Evolutionary conservation across 2,329 filamentous ascomycete genomes (phyloP).

Genomic region (Talaromyces sp.): DNA sequence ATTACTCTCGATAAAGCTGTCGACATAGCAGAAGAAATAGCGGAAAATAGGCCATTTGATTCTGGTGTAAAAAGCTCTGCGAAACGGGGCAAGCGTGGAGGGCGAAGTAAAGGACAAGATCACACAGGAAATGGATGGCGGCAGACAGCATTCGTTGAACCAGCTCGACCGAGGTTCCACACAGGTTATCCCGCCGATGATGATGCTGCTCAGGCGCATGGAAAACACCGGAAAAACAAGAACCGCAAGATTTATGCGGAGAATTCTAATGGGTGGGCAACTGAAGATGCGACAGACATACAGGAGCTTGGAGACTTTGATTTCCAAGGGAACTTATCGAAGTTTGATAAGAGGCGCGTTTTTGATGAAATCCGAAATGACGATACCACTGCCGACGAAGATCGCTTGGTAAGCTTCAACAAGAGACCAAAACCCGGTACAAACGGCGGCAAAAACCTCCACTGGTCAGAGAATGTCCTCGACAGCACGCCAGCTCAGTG

Average conservation of each 20-base stretch:
- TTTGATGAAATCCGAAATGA: conserved; percentile 90
- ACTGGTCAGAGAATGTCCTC: conserved; percentile 87
- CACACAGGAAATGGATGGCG: conserved; percentile 58
- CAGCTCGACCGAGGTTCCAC: conserved; percentile 43
- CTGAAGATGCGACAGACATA: conserved; percentile 90
- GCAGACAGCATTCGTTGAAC: conserved; percentile 60
- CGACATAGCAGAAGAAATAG: conserved; percentile 16
- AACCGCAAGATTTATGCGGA: conserved; percentile 45
- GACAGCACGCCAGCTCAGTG: conserved; percentile 55
- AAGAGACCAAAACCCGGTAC: conserved; percentile 60
- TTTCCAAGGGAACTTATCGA: conserved; percentile 80
- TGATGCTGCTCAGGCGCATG: conserved; percentile 15
- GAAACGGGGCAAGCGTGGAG: conserved; percentile 44
- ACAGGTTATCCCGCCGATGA: conserved; percentile 22
- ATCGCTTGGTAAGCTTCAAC: conserved; percentile 87
- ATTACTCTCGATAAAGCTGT: conserved; percentile 26
- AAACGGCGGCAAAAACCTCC: conserved; percentile 79
- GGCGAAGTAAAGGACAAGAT: conserved; percentile 42
- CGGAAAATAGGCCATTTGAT: conserved; percentile 20
- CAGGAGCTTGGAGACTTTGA: conserved; percentile 93
- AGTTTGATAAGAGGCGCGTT: conserved; percentile 88
- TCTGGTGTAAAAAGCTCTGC: conserved; percentile 22
- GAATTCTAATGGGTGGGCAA: conserved; percentile 80
- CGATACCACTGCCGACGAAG: conserved; percentile 81
- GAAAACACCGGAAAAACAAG: conserved; percentile 44